A percentile compares a stretch with the other conserved stretches of the same genome.
These are phyloP conservation scores for Ophiostoma himal-ulmi DNA, from an alignment of 2,329 filamentous ascomycete genomes.

Conservation along the genomic window DNA sequence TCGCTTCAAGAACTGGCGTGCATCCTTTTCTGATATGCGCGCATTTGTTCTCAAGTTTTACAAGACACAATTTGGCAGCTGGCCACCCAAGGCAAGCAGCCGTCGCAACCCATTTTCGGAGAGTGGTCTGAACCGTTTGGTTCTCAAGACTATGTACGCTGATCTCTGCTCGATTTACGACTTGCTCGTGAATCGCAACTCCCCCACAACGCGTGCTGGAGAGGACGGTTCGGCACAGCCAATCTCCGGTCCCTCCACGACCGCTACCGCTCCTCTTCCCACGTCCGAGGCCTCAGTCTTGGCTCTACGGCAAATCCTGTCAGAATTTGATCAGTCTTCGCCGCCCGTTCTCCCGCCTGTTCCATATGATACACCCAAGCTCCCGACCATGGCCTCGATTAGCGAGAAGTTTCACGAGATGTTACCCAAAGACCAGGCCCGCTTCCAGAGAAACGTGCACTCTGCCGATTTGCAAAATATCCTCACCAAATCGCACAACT, in stretches of 20 bases:
- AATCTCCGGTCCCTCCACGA: slow-evolving; percentile 20
- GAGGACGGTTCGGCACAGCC: slow-evolving; percentile 39
- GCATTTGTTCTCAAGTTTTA: slow-evolving; percentile 65
- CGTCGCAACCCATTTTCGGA: slow-evolving; percentile 89
- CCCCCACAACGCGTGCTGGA: slow-evolving; percentile 70
- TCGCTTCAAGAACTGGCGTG: slow-evolving; percentile 78
- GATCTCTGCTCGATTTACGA: slow-evolving; percentile 88
- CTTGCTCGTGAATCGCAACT: slow-evolving; percentile 72
- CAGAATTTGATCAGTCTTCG: slow-evolving; percentile 82
- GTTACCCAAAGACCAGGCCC: slow-evolving; percentile 66
- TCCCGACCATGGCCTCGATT: slow-evolving; percentile 64
- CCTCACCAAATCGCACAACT: slow-evolving; percentile 75
- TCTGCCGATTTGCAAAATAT: slow-evolving; percentile 71
- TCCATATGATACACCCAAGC: slow-evolving; percentile 77
- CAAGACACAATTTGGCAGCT: slow-evolving; percentile 56
- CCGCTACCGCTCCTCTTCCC: slow-evolving; percentile 30
- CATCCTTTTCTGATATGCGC: slow-evolving; percentile 67
- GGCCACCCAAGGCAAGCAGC: slow-evolving; percentile 85
- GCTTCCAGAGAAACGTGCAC: slow-evolving; percentile 66
- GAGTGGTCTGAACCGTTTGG: slow-evolving; percentile 76
- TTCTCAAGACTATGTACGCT: slow-evolving; percentile 74
- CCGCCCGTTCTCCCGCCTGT: slow-evolving; percentile 87
- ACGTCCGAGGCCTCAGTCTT: slow-evolving; percentile 53
- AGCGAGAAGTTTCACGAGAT: slow-evolving; percentile 59
- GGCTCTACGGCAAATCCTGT: slow-evolving; percentile 71